Conservation (phyloP, 805 yeast species). For the Torulaspora delbrueckii region DNA sequence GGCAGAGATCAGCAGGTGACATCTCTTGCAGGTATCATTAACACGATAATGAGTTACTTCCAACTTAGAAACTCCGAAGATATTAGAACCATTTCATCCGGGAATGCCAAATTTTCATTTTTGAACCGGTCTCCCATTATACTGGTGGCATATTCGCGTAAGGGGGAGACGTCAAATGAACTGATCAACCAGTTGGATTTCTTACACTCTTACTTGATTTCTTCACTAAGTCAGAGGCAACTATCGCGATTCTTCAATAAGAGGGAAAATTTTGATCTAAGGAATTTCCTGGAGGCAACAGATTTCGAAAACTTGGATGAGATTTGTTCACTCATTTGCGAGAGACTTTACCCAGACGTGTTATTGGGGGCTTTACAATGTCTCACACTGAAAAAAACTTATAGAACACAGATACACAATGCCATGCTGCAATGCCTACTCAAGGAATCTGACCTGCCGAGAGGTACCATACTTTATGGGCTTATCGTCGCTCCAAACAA, state of each 20-base stretch:
- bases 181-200: constrained; percentile 62
- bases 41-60: constrained; percentile 71
- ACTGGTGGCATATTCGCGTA: constrained; percentile 60
- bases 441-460: constrained; percentile 32
- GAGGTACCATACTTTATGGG: constrained; percentile 66
- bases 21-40: constrained; percentile 73
- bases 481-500: constrained; percentile 60
- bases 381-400: constrained; percentile 51
- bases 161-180: constrained; percentile 49
- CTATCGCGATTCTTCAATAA: constrained; percentile 61
- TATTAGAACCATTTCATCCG: constrained; percentile 44
- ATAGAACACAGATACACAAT: constrained; percentile 47
- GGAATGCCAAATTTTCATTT: constrained; percentile 44
- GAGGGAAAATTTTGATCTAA: constrained; percentile 74
- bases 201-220: constrained; percentile 70
- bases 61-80: constrained; percentile 38
- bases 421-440: constrained; percentile 22
- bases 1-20: constrained; percentile 64
- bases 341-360: constrained; percentile 52
- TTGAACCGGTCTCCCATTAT: constrained; percentile 64
- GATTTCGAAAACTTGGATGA: constrained; percentile 69
- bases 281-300: constrained; percentile 68
- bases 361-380: constrained; percentile 64
- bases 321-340: constrained; percentile 49
- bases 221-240: constrained; percentile 78